phyloP scores from a whole-genome alignment of 1,139 yeast species.

The Yarrowia galli region DNA sequence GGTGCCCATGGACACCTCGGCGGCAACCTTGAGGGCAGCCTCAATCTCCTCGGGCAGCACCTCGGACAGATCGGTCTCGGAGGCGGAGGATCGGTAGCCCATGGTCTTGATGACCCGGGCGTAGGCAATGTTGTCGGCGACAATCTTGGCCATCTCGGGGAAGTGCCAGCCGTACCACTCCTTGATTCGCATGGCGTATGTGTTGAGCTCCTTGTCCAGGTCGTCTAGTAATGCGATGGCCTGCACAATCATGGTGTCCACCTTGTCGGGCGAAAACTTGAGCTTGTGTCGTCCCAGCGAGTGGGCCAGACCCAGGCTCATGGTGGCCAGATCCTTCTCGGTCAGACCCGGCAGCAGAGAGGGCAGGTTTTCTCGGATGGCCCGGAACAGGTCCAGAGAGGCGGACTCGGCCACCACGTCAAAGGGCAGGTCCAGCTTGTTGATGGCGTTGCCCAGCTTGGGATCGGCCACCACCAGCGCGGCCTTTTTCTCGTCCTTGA shows the following conservation, averaged over 20 bases:
- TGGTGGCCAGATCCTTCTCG: constrained; percentile 83
- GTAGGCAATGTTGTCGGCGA: constrained; percentile 92
- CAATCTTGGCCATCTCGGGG: constrained; percentile 98
- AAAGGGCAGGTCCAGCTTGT: constrained; percentile 81
- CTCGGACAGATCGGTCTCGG: constrained; percentile 88
- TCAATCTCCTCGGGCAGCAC: constrained; percentile 78
- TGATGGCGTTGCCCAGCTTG: constrained; percentile 94
- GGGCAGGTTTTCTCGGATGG: constrained; percentile 92
- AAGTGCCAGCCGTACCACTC: constrained; percentile 99
- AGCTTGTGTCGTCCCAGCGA: constrained; percentile 97
- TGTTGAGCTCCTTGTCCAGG: constrained; percentile 95
- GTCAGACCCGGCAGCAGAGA: constrained; percentile 92
- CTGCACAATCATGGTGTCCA: constrained; percentile 98
- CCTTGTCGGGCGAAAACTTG: constrained; percentile 97
- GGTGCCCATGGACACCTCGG: constrained; percentile 98
- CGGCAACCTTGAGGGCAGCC: constrained; percentile 77
- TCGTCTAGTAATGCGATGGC: constrained; percentile 97
- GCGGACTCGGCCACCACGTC: constrained; percentile 94
- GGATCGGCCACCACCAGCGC: constrained; percentile 93
- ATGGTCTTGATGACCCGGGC: constrained; percentile 76
- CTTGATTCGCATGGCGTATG: constrained; percentile 95
- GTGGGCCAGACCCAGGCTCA: constrained; percentile 93
- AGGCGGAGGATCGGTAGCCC: constrained; percentile 93
- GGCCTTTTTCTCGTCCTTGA: constrained; percentile 87
- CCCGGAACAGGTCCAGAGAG: constrained; percentile 91